phyloP scores from a whole-genome alignment of 2,329 filamentous ascomycete species.

The Ophiocordyceps camponoti-rufipedis region DNA sequence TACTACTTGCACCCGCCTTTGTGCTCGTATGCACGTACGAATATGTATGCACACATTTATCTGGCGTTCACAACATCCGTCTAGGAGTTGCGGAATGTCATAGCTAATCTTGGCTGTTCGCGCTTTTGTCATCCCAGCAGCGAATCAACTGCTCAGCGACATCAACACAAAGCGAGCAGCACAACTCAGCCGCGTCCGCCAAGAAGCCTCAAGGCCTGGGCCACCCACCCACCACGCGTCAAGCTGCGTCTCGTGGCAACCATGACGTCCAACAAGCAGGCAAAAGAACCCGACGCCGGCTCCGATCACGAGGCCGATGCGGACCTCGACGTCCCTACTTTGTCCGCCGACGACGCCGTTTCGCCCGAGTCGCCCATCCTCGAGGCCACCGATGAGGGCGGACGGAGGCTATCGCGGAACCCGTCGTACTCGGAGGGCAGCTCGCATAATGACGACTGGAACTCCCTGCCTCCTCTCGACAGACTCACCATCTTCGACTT shows the following conservation, averaged over 20 bases:
- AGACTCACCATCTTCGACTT: constrained; percentile 83
- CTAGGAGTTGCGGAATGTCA: no score
- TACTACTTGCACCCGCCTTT: no score
- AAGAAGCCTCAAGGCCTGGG: background rate
- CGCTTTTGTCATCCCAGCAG: background rate
- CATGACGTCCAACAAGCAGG: background rate
- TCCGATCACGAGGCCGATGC: constrained; percentile 15
- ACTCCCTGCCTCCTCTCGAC: constrained; percentile 72
- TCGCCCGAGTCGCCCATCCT: constrained; percentile 22
- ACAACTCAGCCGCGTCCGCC: background rate
- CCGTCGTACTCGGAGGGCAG: constrained; percentile 70
- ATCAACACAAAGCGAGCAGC: background rate
- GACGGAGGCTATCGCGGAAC: constrained; percentile 50
- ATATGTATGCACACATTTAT: no score
- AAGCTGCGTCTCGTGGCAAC: background rate
- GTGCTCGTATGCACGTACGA: no score
- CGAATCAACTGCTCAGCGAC: background rate
- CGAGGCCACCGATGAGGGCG: constrained; percentile 26
- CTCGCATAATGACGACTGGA: constrained; percentile 78
- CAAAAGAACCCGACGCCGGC: background rate
- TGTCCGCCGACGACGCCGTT: constrained; percentile 21
- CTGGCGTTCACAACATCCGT: no score
- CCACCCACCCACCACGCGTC: background rate
- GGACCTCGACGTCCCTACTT: constrained; percentile 18
- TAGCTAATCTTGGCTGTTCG: no score